Evolutionary conservation across 148 eudicot genomes (phyloP).

Genomic region (Rhododendron simsii): DNA sequence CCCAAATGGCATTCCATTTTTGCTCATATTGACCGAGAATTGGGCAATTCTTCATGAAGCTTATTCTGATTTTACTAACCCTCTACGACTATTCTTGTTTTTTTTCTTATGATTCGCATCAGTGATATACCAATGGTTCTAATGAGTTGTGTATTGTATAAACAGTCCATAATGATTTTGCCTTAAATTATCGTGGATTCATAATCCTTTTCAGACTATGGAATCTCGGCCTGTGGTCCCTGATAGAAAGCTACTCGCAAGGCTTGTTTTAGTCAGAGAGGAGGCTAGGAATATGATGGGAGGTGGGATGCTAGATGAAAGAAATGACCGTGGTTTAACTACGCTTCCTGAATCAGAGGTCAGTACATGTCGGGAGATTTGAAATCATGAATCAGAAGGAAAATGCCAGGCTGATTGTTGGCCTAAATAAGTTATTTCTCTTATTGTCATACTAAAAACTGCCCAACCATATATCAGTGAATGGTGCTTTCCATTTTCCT

Average conservation of each 20-base stretch:
- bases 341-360: constrained; percentile 98
- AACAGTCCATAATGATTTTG: neutral
- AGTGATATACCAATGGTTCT: neutral
- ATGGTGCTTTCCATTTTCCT: neutral
- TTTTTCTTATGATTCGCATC: neutral
- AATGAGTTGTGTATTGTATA: neutral
- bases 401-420: neutral
- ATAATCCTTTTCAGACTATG: constrained; percentile 64
- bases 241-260: constrained; percentile 90
- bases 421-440: neutral
- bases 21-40: neutral
- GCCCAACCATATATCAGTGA: neutral
- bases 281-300: constrained; percentile 99
- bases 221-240: constrained; percentile 85
- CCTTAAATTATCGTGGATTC: neutral
- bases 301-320: constrained; percentile 93
- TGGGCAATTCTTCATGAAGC: neutral
- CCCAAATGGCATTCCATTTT: neutral
- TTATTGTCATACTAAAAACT: neutral
- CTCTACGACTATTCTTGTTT: neutral
- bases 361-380: constrained; percentile 10
- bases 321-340: constrained; percentile 87
- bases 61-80: neutral
- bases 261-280: constrained; percentile 95
- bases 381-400: neutral